A percentile compares a stretch with the other conserved stretches of the same genome.
Conservation (phyloP, 2,329 filamentous ascomycete species). For the Aspergillus sclerotialis region DNA sequence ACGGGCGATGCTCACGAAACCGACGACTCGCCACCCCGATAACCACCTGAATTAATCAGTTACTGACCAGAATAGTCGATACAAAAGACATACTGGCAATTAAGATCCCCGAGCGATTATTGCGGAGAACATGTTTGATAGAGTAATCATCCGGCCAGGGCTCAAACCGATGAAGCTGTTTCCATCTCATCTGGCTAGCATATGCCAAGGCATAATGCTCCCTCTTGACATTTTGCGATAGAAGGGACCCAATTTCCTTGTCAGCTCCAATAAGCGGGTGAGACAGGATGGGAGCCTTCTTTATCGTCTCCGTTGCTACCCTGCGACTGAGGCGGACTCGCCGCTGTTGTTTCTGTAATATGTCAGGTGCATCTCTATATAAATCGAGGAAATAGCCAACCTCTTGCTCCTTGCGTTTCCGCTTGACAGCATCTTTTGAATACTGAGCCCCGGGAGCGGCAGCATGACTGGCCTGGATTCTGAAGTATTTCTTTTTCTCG, state of each 20-base stretch:
- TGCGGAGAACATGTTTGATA: conserved; percentile 26
- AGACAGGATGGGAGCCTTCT: conserved; percentile 19
- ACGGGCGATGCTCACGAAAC: conserved; percentile 31
- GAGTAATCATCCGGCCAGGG: conserved; percentile 19
- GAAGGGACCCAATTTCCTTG: conserved; percentile 21
- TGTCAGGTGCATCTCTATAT: conserved; percentile 3
- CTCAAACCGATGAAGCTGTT: conserved; percentile 24
- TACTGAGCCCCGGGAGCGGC: conserved; percentile 48
- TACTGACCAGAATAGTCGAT: conserved; percentile 2
- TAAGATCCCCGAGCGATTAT: conserved; percentile 27
- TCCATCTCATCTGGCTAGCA: conserved; percentile 24
- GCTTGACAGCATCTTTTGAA: conserved; percentile 53
- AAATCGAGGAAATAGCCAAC: conserved; percentile 7
- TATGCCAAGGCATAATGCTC: conserved; percentile 24
- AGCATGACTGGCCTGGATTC: conserved; percentile 49
- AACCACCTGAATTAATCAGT: conserved; percentile 19
- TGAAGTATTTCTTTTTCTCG: conserved; percentile 61
- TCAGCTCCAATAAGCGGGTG: conserved; percentile 22
- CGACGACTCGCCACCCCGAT: conserved; percentile 21
- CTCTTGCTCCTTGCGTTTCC: conserved; percentile 44
- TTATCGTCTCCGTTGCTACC: conserved; percentile 26
- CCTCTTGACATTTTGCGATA: conserved; percentile 13
- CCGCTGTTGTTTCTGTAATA: conserved; percentile 22
- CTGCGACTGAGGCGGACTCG: conserved; percentile 18
- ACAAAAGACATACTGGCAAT: conserved; percentile 25